Conservation (phyloP, 805 yeast species). For the Blastobotrys terrestris region DNA sequence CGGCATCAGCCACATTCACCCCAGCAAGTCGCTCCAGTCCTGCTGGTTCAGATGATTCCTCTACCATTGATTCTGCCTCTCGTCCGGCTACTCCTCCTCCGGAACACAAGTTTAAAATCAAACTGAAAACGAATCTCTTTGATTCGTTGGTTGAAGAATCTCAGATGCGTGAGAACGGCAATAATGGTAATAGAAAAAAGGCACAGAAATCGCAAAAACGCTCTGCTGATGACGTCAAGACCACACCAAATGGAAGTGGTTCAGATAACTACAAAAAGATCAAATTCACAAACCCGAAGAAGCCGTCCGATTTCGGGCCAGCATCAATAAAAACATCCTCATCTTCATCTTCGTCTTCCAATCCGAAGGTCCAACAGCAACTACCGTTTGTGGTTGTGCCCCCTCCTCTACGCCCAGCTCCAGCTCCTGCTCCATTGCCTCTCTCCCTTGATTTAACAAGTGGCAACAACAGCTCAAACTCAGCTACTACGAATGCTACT, state of each 20-base stretch:
- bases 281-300: not conserved
- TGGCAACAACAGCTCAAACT: not conserved
- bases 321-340: not conserved
- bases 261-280: not conserved
- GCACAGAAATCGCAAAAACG: not conserved
- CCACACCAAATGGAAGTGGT: not conserved
- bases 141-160: conserved; percentile 17
- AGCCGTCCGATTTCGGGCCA: not conserved
- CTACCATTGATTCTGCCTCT: not conserved
- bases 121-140: conserved; percentile 20
- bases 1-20: not conserved
- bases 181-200: too few species aligned
- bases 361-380: too few species aligned
- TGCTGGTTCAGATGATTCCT: not conserved
- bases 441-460: too few species aligned
- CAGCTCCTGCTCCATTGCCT: not conserved
- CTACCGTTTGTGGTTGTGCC: not conserved
- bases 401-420: conserved; percentile 10
- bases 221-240: not conserved
- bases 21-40: not conserved
- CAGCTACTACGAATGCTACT: not conserved
- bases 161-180: conserved; percentile 6
- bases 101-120: conserved; percentile 18
- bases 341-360: not conserved
- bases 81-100: conserved; percentile 10